phyloP scores from a whole-genome alignment of 257 asterid species.

The Oldenlandia corymbosa region DNA sequence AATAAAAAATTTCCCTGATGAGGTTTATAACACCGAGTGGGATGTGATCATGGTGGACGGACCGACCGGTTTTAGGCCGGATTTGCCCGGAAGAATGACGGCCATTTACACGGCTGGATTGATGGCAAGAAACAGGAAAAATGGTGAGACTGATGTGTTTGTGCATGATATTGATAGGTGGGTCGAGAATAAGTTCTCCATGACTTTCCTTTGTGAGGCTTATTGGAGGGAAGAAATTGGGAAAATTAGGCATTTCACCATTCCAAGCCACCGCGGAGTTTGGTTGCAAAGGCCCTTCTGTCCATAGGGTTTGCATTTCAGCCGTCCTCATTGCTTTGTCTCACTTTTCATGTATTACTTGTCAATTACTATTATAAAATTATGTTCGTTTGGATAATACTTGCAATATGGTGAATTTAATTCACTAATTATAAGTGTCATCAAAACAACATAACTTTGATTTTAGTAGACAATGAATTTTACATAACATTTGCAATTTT shows the following conservation, averaged over 20 bases:
- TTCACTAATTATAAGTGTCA: too few species aligned
- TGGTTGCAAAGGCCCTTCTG: conserved; percentile 50
- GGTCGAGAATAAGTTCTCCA: conserved; percentile 78
- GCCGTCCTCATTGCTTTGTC: too few species aligned
- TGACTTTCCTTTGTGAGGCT: conserved; percentile 64
- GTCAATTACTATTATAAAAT: too few species aligned
- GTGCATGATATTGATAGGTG: conserved; percentile 84
- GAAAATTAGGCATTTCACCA: conserved; percentile 60
- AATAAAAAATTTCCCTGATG: conserved; percentile 46
- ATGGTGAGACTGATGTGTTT: conserved; percentile 67
- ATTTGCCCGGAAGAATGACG: conserved; percentile 77
- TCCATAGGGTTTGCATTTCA: conserved; percentile 34
- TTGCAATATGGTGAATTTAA: too few species aligned
- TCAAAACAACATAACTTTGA: too few species aligned
- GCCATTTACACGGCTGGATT: conserved; percentile 83
- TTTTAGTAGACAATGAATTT: too few species aligned
- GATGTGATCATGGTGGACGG: conserved; percentile 92
- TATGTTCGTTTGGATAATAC: too few species aligned
- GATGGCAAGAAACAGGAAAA: conserved; percentile 62
- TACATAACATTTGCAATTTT: too few species aligned
- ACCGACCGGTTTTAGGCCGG: conserved; percentile 66
- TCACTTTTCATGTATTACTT: too few species aligned
- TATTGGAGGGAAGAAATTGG: conserved; percentile 58
- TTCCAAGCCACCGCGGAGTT: conserved; percentile 57
- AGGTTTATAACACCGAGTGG: conserved; percentile 64